Base-by-base conservation (phyloP, 2,329 filamentous ascomycete species). In the Colletotrichum coccodes region DNA sequence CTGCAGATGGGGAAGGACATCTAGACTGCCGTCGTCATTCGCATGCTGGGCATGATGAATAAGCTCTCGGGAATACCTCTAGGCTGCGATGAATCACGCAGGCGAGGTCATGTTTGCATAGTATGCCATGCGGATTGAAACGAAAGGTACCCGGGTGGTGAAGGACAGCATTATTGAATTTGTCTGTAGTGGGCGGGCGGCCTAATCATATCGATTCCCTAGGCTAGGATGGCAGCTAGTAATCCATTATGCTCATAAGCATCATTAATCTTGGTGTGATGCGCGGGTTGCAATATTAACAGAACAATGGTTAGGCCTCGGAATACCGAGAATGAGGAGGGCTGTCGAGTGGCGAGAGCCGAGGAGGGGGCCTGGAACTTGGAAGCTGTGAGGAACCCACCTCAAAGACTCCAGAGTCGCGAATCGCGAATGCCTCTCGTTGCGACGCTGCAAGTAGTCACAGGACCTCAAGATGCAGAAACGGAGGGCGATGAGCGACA, bases 121-220 rank as follows among this genome's bases (percentile, higher is more conserved):
- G 21, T 4, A 16, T 18, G 9, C n/a, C 18, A 38, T 49, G 44
- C 36, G 44, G 21, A 38, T 52, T 30, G 38, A 23, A 26, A n/a
- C 32, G 23, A 26, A 38, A 23, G 36, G 42, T 9, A 18, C 7
- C 6, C 21, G 30, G 30, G 23, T 44, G 28, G 21, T 26, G 38
- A 23, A 32, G 36, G 38, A 23, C 32, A 32, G 30, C 63, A 61
- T 65, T 54, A 61, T 54, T 52, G 52, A 57, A 38, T 52, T 40
- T 44, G 60, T 44, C 59, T 46, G 44, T 36, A 67, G 52, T 14
- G 34, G 44, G 44, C 36, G 21, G 42, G 16, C 26, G 59, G 42
- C 42, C 44, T 52, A 28, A 56, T 59, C 59, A 63, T 50, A 44
- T 57, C 50, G 30, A 67, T 56, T 52, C 57, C 63, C 63, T 23